These are phyloP conservation scores for Pterocarpus macrocarpus DNA, from an alignment of 306 rosid species.

Conservation along the genomic window DNA sequence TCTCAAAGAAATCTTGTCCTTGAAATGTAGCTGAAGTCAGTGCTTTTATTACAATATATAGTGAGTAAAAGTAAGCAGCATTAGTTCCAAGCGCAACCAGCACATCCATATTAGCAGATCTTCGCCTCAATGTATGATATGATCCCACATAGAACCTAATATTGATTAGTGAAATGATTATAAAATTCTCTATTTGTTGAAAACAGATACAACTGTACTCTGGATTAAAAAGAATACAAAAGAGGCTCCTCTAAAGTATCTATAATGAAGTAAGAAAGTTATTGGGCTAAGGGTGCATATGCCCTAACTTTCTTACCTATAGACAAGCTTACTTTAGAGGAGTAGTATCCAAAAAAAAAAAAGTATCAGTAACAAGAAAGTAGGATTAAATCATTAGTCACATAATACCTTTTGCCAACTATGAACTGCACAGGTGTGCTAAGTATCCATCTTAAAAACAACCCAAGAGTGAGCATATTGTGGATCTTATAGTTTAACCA, in stretches of 20 bases:
- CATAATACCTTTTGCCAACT: slow-evolving; percentile 77
- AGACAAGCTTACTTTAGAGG: no score
- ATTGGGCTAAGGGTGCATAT: no score
- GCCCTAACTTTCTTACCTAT: no score
- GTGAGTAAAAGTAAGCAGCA: slow-evolving; percentile 93
- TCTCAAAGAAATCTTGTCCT: slow-evolving; percentile 97
- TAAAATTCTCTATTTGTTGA: background rate
- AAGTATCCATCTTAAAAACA: slow-evolving; percentile 84
- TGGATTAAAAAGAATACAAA: background rate
- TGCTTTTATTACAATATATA: slow-evolving; percentile 75
- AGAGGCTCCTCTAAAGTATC: no score
- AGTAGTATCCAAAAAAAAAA: background rate
- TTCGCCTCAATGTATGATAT: slow-evolving; percentile 84
- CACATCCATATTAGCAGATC: slow-evolving; percentile 97
- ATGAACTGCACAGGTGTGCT: slow-evolving; percentile 94
- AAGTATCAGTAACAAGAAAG: slow-evolving; percentile 25
- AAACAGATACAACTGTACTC: slow-evolving; percentile 36
- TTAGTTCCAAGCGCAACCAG: slow-evolving; percentile 92
- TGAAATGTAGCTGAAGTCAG: slow-evolving; percentile 73
- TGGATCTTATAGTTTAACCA: slow-evolving; percentile 80
- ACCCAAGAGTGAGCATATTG: slow-evolving; percentile 83
- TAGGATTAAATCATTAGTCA: slow-evolving; percentile 16
- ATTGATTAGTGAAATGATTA: slow-evolving; percentile 28
- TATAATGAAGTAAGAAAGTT: no score
- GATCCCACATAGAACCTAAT: slow-evolving; percentile 94